Conservation (phyloP, 768 basidiomycete genomes). For the Podaxis pistillaris region DNA sequence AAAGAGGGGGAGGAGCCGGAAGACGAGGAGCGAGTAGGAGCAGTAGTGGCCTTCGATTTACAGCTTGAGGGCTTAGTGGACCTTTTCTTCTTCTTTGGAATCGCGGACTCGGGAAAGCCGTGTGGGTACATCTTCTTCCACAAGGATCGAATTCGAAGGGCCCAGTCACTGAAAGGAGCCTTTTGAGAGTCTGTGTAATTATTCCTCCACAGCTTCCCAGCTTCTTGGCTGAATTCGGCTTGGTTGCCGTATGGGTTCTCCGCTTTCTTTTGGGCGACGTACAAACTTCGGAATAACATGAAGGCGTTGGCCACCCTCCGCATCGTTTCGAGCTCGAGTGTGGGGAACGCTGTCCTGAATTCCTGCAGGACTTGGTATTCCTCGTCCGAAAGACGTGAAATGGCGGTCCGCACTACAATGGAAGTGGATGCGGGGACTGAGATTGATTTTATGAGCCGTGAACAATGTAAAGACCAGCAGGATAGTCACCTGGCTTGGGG, state of each 20-base stretch:
- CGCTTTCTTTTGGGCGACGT: constrained; percentile 19
- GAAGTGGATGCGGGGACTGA: background rate
- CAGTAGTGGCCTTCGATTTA: background rate
- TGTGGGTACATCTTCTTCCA: constrained; percentile 4
- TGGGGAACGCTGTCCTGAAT: background rate
- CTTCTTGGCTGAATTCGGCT: constrained; percentile 31
- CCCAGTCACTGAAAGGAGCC: background rate
- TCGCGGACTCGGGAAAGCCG: background rate
- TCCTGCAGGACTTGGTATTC: background rate
- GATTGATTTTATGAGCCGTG: background rate
- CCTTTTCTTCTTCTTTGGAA: background rate
- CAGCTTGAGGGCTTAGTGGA: background rate
- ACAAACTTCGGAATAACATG: constrained; percentile 33
- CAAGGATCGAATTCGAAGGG: background rate
- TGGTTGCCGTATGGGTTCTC: constrained; percentile 25
- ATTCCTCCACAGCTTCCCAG: constrained; percentile 29
- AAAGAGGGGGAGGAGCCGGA: background rate
- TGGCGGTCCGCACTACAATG: background rate
- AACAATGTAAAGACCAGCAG: background rate
- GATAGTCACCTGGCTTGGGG: background rate
- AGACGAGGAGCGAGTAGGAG: background rate
- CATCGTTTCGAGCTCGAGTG: background rate
- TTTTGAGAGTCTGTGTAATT: constrained; percentile 22
- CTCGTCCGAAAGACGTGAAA: background rate
- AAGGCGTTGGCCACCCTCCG: constrained; percentile 19